A percentile compares a stretch with the other conserved stretches of the same genome.
Evolutionary conservation across 768 basidiomycete genomes (phyloP).

Genomic region (Suillus alpinus): DNA sequence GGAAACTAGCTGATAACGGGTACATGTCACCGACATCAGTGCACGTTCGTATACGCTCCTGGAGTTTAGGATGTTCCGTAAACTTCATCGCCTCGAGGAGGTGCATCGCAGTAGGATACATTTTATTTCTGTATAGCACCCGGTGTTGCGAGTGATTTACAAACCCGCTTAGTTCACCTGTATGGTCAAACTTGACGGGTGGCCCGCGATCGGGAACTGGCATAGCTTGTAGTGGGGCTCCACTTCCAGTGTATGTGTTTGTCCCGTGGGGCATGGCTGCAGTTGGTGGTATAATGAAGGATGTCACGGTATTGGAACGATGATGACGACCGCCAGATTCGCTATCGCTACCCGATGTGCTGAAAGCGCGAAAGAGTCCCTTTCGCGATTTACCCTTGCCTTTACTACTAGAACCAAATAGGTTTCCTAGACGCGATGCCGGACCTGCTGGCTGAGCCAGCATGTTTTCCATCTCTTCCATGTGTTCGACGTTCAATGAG

Average conservation of each 20-base stretch:
- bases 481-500: slow-evolving; percentile 13
- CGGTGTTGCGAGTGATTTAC: slow-evolving; percentile 66
- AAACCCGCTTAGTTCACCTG: slow-evolving; percentile 44
- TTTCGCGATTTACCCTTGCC: slow-evolving; percentile 31
- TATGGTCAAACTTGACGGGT: slow-evolving; percentile 42
- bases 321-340: slow-evolving; percentile 15
- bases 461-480: slow-evolving; percentile 8
- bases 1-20: slow-evolving; percentile 29
- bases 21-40: slow-evolving; percentile 39
- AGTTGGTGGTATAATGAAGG: slow-evolving; percentile 21
- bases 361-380: slow-evolving; percentile 49
- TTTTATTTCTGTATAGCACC: slow-evolving; percentile 50
- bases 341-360: slow-evolving; percentile 19
- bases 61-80: slow-evolving; percentile 47
- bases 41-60: slow-evolving; percentile 52
- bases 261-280: slow-evolving; percentile 2
- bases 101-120: slow-evolving; percentile 70
- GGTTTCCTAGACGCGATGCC: slow-evolving; percentile 14
- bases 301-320: slow-evolving; percentile 20
- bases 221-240: slow-evolving; percentile 9
- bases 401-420: slow-evolving; percentile 33
- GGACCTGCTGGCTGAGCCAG: slow-evolving; percentile 19
- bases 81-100: slow-evolving; percentile 78
- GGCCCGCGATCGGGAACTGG: slow-evolving; percentile 18
- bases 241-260: slow-evolving; percentile 9